phyloP scores from a whole-genome alignment of 106 monocot genomes.

The Narthecium ossifragum region DNA sequence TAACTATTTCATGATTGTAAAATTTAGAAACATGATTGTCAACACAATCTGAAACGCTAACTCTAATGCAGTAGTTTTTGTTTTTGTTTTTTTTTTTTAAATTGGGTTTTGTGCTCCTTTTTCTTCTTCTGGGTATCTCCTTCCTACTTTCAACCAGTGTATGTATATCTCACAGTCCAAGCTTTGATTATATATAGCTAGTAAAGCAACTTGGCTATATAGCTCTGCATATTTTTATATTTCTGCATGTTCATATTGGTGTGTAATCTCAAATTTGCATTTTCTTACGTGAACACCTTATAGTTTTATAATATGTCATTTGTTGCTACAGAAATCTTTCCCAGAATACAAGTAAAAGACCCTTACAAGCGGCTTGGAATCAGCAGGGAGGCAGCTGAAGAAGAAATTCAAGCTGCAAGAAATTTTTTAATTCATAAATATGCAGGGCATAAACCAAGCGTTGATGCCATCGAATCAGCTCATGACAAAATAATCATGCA shows the following conservation, averaged over 20 bases:
- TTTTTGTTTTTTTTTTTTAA: no score
- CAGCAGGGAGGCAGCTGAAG: constrained; percentile 88
- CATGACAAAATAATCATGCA: constrained; percentile 95
- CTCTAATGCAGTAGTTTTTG: no score
- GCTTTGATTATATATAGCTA: no score
- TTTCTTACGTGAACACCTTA: neutral
- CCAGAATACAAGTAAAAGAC: constrained; percentile 82
- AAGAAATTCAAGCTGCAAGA: constrained; percentile 97
- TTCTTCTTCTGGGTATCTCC: no score
- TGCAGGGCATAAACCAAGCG: constrained; percentile 75
- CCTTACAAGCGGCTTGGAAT: constrained; percentile 86
- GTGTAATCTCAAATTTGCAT: neutral
- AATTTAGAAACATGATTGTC: no score
- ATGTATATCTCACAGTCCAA: no score
- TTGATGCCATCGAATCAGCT: constrained; percentile 95
- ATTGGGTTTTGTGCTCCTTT: no score
- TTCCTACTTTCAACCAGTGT: no score
- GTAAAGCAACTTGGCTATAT: no score
- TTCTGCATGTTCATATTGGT: neutral
- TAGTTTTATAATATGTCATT: neutral
- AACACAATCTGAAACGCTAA: no score
- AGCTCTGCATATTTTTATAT: no score
- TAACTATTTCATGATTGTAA: no score
- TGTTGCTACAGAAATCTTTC: constrained; percentile 61
- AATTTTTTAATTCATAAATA: constrained; percentile 85